Evolutionary conservation across 768 basidiomycete species (phyloP).

Genomic region (Termitomyces heimii): DNA sequence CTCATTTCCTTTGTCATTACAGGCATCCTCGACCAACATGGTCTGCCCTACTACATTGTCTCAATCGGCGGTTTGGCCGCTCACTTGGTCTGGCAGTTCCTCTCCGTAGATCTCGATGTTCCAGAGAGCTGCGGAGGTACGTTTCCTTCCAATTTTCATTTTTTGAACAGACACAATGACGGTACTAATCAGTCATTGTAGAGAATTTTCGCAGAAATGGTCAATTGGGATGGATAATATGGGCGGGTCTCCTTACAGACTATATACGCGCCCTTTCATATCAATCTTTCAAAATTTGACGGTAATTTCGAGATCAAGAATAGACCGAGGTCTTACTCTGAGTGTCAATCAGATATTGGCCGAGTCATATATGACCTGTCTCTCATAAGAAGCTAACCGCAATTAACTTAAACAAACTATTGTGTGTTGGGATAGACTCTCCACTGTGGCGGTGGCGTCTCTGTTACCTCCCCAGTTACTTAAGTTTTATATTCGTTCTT

Average conservation of each 20-base stretch:
- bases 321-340: too few relatives aligned
- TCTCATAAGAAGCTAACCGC: too few relatives aligned
- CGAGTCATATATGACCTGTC: too few relatives aligned
- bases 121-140: background rate
- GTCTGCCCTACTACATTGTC: conserved; percentile 24
- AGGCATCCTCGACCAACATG: conserved; percentile 30
- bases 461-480: too few relatives aligned
- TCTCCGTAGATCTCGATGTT: background rate
- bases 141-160: background rate
- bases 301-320: too few relatives aligned
- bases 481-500: too few relatives aligned
- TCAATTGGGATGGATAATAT: background rate
- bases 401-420: too few relatives aligned
- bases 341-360: too few relatives aligned
- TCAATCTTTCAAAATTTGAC: background rate
- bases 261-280: background rate
- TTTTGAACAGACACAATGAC: background rate
- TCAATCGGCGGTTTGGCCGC: conserved; percentile 11
- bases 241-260: background rate
- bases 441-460: too few relatives aligned
- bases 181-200: background rate
- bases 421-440: too few relatives aligned
- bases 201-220: background rate
- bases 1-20: conserved; percentile 30
- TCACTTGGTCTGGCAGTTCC: conserved; percentile 1